Evolutionary conservation across 768 basidiomycete genomes (phyloP), one percentile per base, ranked within the genome.

Genomic region (Lactifluus echinatus): DNA sequence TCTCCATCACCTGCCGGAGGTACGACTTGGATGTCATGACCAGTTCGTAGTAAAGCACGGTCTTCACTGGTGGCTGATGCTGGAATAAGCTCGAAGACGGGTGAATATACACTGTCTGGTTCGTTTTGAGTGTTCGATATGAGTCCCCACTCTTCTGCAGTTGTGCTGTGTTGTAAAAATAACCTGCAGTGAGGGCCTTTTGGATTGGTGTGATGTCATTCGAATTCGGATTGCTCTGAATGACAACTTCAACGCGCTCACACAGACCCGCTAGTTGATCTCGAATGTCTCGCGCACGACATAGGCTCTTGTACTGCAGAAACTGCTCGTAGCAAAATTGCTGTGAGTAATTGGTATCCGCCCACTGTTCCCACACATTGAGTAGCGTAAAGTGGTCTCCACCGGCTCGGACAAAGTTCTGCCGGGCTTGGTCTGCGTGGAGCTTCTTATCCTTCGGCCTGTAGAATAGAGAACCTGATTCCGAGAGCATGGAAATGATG

Each of bases 311-410:
- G 79, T 86, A 93, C 68, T 95, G 94, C 48, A 96, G 71, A 73
- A 90, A 97, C 63, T 94, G 90, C 67, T 95, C 93, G 68, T 94
- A 96, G 66, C 92, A 94, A 73, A 92, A 96, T 65, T 94, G 91
- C 68, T 97, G 92, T 21, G 92, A 94, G 68, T 93, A 98, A 66
- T 93, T 93, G 23, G 94, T 91, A 61, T 99, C 96, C 19, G 89
- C 89, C 96, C 96, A 99, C 67, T 97, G 94, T 69, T 97, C 94
- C 88, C 93, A 98, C 12, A 98, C 92, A 68, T 98, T 98, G 26
- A 99, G 78, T 23, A 99, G 72, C 6, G 95, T 98, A 68, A 98
- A 99, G 73, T 98, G 96, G 66, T 99, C 96, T 23, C 96, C 96
- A 28, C 96, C 95, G 0, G 89, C 76, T 48, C 92, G 91, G 56